phyloP scores from a whole-genome alignment of 176 grass and related monocot species.

The Alopecurus myosuroides region DNA sequence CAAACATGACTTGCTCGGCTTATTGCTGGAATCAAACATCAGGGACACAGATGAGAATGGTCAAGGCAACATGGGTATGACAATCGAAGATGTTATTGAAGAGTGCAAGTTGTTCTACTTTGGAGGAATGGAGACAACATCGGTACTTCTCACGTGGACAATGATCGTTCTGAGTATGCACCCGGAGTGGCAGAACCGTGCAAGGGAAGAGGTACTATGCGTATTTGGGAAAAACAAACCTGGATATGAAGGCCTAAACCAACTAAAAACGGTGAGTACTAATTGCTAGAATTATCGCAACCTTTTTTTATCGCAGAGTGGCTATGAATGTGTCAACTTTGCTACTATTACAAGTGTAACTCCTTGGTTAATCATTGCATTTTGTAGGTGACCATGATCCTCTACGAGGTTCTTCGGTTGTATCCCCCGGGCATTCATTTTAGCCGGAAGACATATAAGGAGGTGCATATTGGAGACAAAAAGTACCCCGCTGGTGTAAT shows the following conservation, averaged over 20 bases:
- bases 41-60: not conserved
- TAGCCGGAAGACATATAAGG: not conserved
- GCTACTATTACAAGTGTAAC: not conserved
- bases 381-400: not conserved
- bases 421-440: not conserved
- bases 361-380: not conserved
- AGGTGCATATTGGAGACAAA: not conserved
- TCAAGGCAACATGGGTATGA: not conserved
- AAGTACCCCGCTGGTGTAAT: not conserved
- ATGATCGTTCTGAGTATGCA: conserved; percentile 38
- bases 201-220: conserved; percentile 35
- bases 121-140: conserved; percentile 44
- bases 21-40: too few species aligned
- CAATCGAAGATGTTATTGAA: not conserved
- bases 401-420: not conserved
- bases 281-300: not conserved
- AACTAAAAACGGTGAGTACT: conserved; percentile 35
- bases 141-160: conserved; percentile 39
- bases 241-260: conserved; percentile 23
- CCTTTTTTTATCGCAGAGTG: not conserved
- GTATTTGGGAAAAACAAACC: conserved; percentile 29
- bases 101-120: conserved; percentile 43
- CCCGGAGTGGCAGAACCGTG: not conserved
- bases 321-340: not conserved
- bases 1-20: not conserved